phyloP scores from a whole-genome alignment of 2,329 filamentous ascomycete genomes.

The Mycosphaerella sp. region DNA sequence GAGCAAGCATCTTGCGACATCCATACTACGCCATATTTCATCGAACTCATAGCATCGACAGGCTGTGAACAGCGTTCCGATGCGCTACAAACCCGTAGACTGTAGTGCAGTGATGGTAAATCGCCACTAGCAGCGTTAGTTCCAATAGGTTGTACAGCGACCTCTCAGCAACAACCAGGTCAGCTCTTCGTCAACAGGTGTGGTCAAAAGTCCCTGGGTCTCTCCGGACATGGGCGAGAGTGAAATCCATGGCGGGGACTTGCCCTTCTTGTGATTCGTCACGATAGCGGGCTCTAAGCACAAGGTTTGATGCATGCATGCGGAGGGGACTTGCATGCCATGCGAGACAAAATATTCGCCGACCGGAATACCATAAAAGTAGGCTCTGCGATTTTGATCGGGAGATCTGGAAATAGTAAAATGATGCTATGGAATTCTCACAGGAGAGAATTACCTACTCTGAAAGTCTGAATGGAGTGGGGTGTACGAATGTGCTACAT shows the following conservation, averaged over 20 bases:
- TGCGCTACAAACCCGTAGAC: neutral
- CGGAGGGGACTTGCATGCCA: slow-evolving; percentile 2
- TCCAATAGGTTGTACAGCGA: neutral
- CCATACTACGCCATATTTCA: neutral
- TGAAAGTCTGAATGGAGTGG: no score
- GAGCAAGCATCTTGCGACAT: no score
- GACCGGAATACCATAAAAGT: neutral
- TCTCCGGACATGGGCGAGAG: neutral
- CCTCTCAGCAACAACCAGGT: neutral
- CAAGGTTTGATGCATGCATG: neutral
- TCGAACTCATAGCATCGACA: neutral
- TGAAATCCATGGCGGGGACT: neutral
- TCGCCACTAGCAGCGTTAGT: neutral
- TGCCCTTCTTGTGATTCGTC: neutral
- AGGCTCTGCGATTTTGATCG: no score
- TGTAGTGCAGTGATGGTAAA: neutral
- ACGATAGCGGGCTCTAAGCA: slow-evolving; percentile 4
- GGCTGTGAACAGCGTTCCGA: neutral
- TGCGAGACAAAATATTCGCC: neutral
- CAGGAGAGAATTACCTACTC: no score
- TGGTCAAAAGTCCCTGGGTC: neutral
- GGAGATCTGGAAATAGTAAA: no score
- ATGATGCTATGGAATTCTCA: no score
- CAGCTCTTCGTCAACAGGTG: neutral
- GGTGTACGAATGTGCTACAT: no score